phyloP scores from a whole-genome alignment of 305 asterid species.

The Solanum hybrid region DNA sequence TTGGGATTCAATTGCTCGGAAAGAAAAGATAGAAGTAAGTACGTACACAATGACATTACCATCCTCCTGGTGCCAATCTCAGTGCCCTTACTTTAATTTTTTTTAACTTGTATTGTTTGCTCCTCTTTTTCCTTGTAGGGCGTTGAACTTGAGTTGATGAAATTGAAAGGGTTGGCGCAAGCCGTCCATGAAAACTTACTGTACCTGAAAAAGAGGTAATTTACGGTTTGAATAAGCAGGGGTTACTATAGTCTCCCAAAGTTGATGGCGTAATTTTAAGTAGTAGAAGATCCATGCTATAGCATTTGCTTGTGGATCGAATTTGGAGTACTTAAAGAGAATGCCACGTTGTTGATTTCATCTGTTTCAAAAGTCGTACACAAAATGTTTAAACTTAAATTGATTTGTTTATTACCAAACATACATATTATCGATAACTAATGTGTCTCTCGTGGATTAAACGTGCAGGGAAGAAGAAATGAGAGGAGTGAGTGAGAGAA shows the following conservation, averaged over 20 bases:
- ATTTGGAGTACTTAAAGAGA: background rate
- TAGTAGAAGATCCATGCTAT: background rate
- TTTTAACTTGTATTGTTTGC: background rate
- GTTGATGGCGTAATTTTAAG: background rate
- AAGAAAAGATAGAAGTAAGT: slow-evolving; percentile 29
- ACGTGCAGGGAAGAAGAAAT: slow-evolving; percentile 10
- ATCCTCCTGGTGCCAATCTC: background rate
- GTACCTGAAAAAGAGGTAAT: slow-evolving; percentile 19
- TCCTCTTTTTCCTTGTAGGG: slow-evolving; percentile 12
- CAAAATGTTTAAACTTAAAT: background rate
- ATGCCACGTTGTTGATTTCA: background rate
- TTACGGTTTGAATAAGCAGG: background rate
- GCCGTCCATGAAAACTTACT: slow-evolving; percentile 21
- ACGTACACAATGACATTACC: background rate
- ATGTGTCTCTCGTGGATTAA: background rate
- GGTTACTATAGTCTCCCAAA: background rate
- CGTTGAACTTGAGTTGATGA: slow-evolving; percentile 28
- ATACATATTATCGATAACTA: background rate
- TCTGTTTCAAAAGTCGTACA: background rate
- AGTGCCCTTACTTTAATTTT: background rate
- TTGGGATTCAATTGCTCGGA: slow-evolving; percentile 34
- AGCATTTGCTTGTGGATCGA: background rate
- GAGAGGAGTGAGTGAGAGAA: slow-evolving; percentile 13
- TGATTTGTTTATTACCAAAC: background rate
- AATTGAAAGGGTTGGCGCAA: slow-evolving; percentile 19